Evolutionary conservation across 2,329 filamentous ascomycete species (phyloP).

Genomic region (Aspergillus brunneoviolaceus): DNA sequence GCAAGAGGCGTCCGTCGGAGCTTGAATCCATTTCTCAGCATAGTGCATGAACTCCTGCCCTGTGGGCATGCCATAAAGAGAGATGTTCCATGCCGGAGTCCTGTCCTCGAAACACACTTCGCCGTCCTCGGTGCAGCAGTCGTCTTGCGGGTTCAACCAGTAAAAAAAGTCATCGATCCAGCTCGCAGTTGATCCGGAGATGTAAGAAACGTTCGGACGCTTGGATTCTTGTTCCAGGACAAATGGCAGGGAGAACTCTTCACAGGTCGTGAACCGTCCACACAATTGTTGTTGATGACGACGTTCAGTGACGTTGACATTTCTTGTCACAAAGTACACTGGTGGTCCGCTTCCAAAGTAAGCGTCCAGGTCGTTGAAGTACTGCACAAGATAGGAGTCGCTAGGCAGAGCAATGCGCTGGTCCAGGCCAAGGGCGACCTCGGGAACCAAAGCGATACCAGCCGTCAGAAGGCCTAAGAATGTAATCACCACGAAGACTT

Average conservation of each 20-base stretch:
- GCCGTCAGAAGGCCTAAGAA: slow-evolving; percentile 88
- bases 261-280: slow-evolving; percentile 85
- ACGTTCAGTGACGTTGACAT: slow-evolving; percentile 75
- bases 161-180: slow-evolving; percentile 97
- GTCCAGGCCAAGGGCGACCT: slow-evolving; percentile 83
- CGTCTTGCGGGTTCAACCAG: slow-evolving; percentile 88
- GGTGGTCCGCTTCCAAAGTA: slow-evolving; percentile 91
- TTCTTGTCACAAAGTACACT: slow-evolving; percentile 89
- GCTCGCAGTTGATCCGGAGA: slow-evolving; percentile 82
- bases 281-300: slow-evolving; percentile 81
- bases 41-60: slow-evolving; percentile 88
- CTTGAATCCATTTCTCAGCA: slow-evolving; percentile 74
- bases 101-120: slow-evolving; percentile 77
- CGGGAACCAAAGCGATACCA: slow-evolving; percentile 78
- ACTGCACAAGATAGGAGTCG: slow-evolving; percentile 90
- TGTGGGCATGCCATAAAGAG: slow-evolving; percentile 86
- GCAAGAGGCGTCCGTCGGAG: slow-evolving; percentile 79
- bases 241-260: slow-evolving; percentile 79
- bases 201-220: slow-evolving; percentile 80
- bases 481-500: slow-evolving; percentile 70
- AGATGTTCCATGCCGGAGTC: slow-evolving; percentile 82
- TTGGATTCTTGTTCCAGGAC: slow-evolving; percentile 93
- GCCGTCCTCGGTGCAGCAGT: slow-evolving; percentile 70
- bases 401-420: slow-evolving; percentile 92
- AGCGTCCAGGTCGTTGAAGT: slow-evolving; percentile 92